Evolutionary conservation across 176 grass and related monocot genomes (phyloP).

Genomic region (Avena sativa): DNA sequence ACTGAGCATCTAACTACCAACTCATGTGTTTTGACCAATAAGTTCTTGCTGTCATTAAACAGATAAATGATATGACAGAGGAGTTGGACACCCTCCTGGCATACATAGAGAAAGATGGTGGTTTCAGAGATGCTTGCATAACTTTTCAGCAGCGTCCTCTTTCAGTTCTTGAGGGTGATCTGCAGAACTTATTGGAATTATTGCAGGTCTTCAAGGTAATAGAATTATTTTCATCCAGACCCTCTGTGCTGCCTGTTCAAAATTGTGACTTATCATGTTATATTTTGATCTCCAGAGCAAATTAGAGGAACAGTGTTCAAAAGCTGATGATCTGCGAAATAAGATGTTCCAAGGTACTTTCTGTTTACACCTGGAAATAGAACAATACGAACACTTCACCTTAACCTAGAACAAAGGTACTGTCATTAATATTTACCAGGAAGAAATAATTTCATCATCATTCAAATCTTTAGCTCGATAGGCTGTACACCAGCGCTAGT

Average conservation of each 20-base stretch:
- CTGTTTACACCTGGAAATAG: slow-evolving; percentile 4
- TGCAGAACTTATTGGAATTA: slow-evolving; percentile 68
- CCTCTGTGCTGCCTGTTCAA: slow-evolving; percentile 19
- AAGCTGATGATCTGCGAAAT: slow-evolving; percentile 79
- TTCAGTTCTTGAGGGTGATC: slow-evolving; percentile 60
- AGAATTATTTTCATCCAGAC: background rate
- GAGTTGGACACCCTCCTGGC: slow-evolving; percentile 74
- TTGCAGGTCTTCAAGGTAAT: slow-evolving; percentile 76
- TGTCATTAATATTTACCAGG: background rate
- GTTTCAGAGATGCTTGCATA: slow-evolving; percentile 80
- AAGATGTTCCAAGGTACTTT: slow-evolving; percentile 87
- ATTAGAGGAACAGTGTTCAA: slow-evolving; percentile 66
- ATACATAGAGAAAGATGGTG: slow-evolving; percentile 84
- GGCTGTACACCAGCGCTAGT: background rate
- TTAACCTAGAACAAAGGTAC: slow-evolving; percentile 2
- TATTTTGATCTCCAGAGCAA: slow-evolving; percentile 68
- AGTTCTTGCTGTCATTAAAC: slow-evolving; percentile 29
- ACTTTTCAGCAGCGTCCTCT: slow-evolving; percentile 72
- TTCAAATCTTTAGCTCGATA: background rate
- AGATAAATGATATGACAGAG: slow-evolving; percentile 85
- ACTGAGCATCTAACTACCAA: background rate
- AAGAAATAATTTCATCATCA: slow-evolving; percentile 20
- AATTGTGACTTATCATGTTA: slow-evolving; percentile 36
- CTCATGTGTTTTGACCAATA: slow-evolving; percentile 22
- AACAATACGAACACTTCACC: background rate